Evolutionary conservation across 208 protist species (phyloP).

Genomic region (Phytomonas sp.): DNA sequence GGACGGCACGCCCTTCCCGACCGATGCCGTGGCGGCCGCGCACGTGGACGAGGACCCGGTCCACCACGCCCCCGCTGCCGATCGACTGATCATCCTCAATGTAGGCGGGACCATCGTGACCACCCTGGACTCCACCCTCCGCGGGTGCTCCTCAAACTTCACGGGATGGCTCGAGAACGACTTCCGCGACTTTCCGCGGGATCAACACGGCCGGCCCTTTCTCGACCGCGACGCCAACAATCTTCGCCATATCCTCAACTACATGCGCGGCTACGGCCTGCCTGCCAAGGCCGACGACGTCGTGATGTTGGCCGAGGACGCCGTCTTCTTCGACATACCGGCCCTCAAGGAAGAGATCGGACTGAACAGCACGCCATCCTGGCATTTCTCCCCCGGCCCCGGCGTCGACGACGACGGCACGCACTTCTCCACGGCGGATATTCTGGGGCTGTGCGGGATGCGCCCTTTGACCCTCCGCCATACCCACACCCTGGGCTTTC

Average conservation of each 20-base stretch:
- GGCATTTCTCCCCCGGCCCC: conserved; percentile 66
- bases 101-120: conserved; percentile 63
- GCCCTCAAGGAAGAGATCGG: conserved; percentile 46
- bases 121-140: conserved; percentile 64
- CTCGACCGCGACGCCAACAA: conserved; percentile 75
- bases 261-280: conserved; percentile 76
- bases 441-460: conserved; percentile 63
- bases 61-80: conserved; percentile 10
- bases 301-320: conserved; percentile 70
- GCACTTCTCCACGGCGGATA: conserved; percentile 64
- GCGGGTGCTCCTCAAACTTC: conserved; percentile 44
- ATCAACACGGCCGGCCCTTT: conserved; percentile 63
- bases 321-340: conserved; percentile 49
- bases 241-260: conserved; percentile 77
- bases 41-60: conserved; percentile 12
- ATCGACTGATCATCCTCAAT: conserved; percentile 50
- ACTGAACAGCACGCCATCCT: conserved; percentile 30
- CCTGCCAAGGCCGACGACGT: conserved; percentile 50
- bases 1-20: conserved; percentile 8
- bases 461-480: conserved; percentile 43
- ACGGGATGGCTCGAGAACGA: conserved; percentile 51
- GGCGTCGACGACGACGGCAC: conserved; percentile 49
- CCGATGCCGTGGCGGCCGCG: neutral
- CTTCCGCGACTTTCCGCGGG: conserved; percentile 65
- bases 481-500: conserved; percentile 47